Evolutionary conservation across 306 rosid genomes (phyloP).

Genomic region (Inga oerstediana): DNA sequence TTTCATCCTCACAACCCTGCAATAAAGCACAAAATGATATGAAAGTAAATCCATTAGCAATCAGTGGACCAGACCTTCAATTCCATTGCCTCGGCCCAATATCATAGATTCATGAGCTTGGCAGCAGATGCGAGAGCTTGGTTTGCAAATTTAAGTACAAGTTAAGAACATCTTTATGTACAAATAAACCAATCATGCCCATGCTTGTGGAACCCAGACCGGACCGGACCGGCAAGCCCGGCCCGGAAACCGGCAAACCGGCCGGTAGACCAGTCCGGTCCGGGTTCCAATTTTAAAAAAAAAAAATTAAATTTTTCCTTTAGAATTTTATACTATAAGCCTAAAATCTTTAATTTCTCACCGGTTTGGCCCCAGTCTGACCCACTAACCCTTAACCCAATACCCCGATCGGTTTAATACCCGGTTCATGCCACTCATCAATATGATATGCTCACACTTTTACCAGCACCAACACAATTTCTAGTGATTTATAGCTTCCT

Average conservation of each 20-base stretch:
- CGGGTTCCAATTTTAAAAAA: too few relatives aligned
- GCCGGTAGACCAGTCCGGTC: too few relatives aligned
- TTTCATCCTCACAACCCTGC: constrained; percentile 68
- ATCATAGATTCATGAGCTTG: constrained; percentile 25
- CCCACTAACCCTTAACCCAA: too few relatives aligned
- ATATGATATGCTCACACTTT: constrained; percentile 4
- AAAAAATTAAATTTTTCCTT: too few relatives aligned
- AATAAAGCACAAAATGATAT: constrained; percentile 29
- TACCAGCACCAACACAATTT: constrained; percentile 11
- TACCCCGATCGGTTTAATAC: too few relatives aligned
- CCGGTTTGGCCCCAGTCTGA: too few relatives aligned
- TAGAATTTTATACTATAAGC: too few relatives aligned
- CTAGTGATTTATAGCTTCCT: constrained; percentile 22
- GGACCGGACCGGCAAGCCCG: too few relatives aligned
- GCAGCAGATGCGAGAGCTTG: constrained; percentile 24
- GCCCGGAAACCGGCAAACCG: too few relatives aligned
- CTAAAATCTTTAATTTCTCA: too few relatives aligned
- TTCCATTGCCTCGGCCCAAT: constrained; percentile 28
- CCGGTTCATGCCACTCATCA: background rate
- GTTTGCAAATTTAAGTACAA: constrained; percentile 10
- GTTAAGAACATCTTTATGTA: constrained; percentile 9
- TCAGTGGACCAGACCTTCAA: constrained; percentile 29
- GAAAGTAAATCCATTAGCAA: constrained; percentile 32
- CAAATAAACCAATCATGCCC: background rate
- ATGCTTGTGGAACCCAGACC: too few relatives aligned